Conservation (phyloP, 352 stramenopile genomes). For the Pythium vanterpoolii region DNA sequence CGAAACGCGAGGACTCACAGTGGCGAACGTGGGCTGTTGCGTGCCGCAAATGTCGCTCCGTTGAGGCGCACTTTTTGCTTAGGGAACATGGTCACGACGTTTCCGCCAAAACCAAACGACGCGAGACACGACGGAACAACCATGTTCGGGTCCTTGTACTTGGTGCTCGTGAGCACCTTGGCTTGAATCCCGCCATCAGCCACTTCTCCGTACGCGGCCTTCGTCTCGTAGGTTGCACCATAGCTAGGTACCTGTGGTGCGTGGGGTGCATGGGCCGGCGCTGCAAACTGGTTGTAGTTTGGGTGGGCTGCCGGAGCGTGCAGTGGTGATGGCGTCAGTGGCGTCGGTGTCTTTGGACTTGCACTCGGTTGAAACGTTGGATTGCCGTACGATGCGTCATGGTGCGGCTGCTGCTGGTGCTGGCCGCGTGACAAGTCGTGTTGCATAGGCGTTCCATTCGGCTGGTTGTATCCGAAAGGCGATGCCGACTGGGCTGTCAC, state of each 20-base stretch:
- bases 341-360: background rate
- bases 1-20: slow-evolving; percentile 32
- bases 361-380: slow-evolving; percentile 3
- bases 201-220: slow-evolving; percentile 3
- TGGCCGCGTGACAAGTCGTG: too few relatives aligned
- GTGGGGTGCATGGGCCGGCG: too few relatives aligned
- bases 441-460: background rate
- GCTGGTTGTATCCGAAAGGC: background rate
- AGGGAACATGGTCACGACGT: slow-evolving; percentile 88
- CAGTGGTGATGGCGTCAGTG: slow-evolving; percentile 1
- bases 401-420: background rate
- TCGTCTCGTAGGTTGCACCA: slow-evolving; percentile 12
- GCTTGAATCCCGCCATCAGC: background rate
- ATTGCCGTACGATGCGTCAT: slow-evolving; percentile 14
- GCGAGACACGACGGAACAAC: slow-evolving; percentile 68
- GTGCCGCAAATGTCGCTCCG: slow-evolving; percentile 35
- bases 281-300: slow-evolving; percentile 15
- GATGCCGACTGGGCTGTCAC: background rate
- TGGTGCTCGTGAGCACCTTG: slow-evolving; percentile 36
- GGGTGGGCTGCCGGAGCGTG: background rate
- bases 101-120: slow-evolving; percentile 86
- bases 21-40: slow-evolving; percentile 58
- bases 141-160: slow-evolving; percentile 83
- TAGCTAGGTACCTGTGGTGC: background rate
- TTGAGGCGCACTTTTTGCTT: slow-evolving; percentile 82